A percentile compares a stretch with the other conserved stretches of the same genome.
These are phyloP conservation scores for Penicillium macrosclerotiorum DNA, from an alignment of 495 filamentous ascomycete genomes.

Conservation along the genomic window DNA sequence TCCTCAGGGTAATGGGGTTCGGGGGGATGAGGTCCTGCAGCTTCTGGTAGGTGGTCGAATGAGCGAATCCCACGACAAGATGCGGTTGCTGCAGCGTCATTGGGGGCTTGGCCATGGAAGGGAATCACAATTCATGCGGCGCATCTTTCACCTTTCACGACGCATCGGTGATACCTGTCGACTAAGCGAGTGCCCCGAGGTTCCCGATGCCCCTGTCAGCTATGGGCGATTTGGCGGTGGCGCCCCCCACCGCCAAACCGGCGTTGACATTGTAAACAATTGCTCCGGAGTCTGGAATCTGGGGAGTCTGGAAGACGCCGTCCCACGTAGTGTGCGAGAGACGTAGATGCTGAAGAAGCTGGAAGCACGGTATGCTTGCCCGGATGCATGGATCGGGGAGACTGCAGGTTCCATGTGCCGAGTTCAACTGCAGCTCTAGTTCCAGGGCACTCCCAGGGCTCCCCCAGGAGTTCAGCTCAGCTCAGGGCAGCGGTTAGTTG, in stretches of 20 bases:
- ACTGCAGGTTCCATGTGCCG: constrained; percentile 5
- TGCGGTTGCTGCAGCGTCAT: constrained; percentile 2
- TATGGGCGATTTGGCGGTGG: not conserved
- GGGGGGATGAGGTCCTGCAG: not conserved
- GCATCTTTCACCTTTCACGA: not conserved
- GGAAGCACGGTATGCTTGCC: no score
- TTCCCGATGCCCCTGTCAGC: constrained; percentile 1
- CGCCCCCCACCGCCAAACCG: not conserved
- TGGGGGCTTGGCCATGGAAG: constrained; percentile 1
- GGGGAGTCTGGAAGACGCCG: no score
- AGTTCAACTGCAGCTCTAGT: no score
- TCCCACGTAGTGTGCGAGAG: no score
- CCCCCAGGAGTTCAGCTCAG: constrained; percentile 20
- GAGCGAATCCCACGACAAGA: constrained; percentile 10
- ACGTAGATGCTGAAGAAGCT: not conserved
- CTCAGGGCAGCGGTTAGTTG: constrained; percentile 1
- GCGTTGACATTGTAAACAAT: not conserved
- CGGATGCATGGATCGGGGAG: not conserved
- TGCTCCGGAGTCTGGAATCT: not conserved
- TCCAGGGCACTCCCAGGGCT: no score
- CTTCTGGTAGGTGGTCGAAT: constrained; percentile 9
- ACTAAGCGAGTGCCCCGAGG: constrained; percentile 3
- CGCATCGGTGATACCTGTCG: constrained; percentile 1
- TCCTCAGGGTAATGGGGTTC: no score
- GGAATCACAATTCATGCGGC: not conserved